Conservation (phyloP, 1,284 basidiomycete species). For the Cystobasidium sp. region DNA sequence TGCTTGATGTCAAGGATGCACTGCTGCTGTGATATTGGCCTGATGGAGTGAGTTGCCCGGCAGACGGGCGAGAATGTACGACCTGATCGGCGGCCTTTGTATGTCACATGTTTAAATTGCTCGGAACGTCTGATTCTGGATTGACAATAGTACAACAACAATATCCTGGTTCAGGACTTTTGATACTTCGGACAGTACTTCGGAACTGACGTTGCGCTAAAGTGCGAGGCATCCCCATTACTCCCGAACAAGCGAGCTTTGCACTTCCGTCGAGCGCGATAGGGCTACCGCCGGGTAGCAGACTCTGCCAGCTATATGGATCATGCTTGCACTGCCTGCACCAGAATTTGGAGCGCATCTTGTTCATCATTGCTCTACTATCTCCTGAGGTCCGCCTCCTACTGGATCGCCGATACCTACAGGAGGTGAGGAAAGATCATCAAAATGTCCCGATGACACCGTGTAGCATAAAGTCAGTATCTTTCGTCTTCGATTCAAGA, state of each 20-base stretch:
- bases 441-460: background rate
- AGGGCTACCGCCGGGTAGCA: too few relatives aligned
- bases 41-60: too few relatives aligned
- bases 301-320: too few relatives aligned
- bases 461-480: background rate
- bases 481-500: background rate
- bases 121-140: background rate
- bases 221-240: too few relatives aligned
- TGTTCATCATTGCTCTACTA: background rate
- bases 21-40: background rate
- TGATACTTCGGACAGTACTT: too few relatives aligned
- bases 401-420: slow-evolving; percentile 38
- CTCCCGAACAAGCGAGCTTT: too few relatives aligned
- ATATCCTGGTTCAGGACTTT: too few relatives aligned
- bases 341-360: too few relatives aligned
- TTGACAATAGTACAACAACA: too few relatives aligned
- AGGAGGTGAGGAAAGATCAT: background rate
- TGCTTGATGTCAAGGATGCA: background rate
- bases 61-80: background rate
- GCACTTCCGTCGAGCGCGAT: too few relatives aligned
- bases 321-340: too few relatives aligned
- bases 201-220: too few relatives aligned
- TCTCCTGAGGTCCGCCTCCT: slow-evolving; percentile 34
- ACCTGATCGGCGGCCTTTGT: background rate
- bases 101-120: background rate